phyloP scores from a whole-genome alignment of 441 rosid species.

The Adansonia madagascariensis region DNA sequence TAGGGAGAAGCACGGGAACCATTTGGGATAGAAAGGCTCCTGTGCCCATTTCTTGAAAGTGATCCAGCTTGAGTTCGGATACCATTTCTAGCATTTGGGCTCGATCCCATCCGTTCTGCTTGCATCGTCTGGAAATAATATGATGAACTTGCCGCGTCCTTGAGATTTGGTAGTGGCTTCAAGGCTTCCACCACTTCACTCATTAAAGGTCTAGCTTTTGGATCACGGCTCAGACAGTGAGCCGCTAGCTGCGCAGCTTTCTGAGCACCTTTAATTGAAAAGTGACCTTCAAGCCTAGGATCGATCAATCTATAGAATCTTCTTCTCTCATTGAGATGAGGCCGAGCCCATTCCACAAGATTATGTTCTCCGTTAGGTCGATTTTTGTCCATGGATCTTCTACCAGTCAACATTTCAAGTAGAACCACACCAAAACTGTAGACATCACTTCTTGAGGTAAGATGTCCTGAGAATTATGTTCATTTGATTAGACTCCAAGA shows the following conservation, averaged over 20 bases:
- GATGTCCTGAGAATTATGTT: conserved; percentile 63
- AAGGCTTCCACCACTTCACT: too few relatives aligned
- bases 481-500: conserved; percentile 18
- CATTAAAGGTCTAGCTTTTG: too few relatives aligned
- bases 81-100: conserved; percentile 48
- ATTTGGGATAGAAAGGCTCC: conserved; percentile 77
- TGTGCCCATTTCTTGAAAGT: conserved; percentile 65
- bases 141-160: too few relatives aligned
- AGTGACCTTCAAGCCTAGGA: too few relatives aligned
- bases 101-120: conserved; percentile 58
- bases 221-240: too few relatives aligned
- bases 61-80: conserved; percentile 40
- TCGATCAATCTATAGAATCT: too few relatives aligned
- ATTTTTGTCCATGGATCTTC: conserved; percentile 92
- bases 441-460: conserved; percentile 89
- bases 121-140: conserved; percentile 64
- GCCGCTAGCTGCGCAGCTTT: too few relatives aligned
- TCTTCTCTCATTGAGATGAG: conserved; percentile 79
- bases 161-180: too few relatives aligned
- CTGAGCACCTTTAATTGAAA: too few relatives aligned
- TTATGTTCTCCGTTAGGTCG: conserved; percentile 88
- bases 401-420: conserved; percentile 83
- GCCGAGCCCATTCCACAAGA: conserved; percentile 94
- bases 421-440: conserved; percentile 94
- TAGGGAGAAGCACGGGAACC: conserved; percentile 70